Evolutionary conservation across 108 stramenopile species (phyloP), one percentile per base, ranked within the genome.

Genomic region (Seminavis robusta): DNA sequence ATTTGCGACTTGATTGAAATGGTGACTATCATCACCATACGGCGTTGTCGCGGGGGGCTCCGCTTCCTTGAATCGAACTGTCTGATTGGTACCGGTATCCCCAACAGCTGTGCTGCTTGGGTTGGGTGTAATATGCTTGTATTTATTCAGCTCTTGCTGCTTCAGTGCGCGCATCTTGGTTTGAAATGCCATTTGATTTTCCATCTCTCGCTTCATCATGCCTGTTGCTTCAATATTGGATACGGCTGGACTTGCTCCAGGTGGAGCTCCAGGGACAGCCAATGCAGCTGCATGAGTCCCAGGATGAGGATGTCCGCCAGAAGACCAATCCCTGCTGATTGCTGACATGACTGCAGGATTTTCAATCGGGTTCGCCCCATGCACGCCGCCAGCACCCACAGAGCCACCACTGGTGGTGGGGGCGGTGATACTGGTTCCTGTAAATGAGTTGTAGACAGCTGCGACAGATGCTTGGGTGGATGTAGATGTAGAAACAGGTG

Each of bases 131-230:
- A 37, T 40, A 37, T 63, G 68, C 51, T 56, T 70, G 48, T 72
- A 77, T 48, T 92, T 92, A 46, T 69, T 76, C 46, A 88, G 36
- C 51, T 92, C 86, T 30, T 83, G 79, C 54, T 88, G 80, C 59
- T 86, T 92, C 65, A 92, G 51, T 10, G 71, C 80, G 32, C 90
- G 67, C 82, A 92, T 88, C 56, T 92, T 86, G 54, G 76, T 84
- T 41, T 88, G 90, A 34, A 92, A 79, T 2, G 62, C 79, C 79
- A 79, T 86, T 59, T 88, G 86, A 28, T 61, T 73, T 27, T 83
- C 62, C 90, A 92, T 92, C 34, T 92, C 86, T 49, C 83, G 84
- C 43, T 88, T 86, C 90, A 92, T 92, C 49, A 80, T 62, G 24
- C 56, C 84, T 30, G 65, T 84, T 39, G 81, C 84, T 60, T 92